Evolutionary conservation across 2,329 filamentous ascomycete species (phyloP).

Genomic region (Clarireedia homoeocarpa): DNA sequence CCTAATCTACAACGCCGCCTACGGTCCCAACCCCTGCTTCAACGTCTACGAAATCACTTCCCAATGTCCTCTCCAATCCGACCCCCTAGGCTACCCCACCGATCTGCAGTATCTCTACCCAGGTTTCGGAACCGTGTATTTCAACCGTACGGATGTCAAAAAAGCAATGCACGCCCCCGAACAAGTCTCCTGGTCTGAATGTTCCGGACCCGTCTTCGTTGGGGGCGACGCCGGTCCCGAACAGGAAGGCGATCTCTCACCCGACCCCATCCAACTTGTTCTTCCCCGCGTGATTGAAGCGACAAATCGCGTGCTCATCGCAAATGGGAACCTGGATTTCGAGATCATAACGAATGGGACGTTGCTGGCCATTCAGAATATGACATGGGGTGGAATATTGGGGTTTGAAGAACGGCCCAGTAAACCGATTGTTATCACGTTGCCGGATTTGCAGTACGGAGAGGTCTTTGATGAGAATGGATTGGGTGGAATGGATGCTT

Average conservation of each 20-base stretch:
- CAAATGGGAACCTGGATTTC: too few species aligned
- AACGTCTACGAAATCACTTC: constrained; percentile 40
- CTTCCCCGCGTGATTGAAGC: too few species aligned
- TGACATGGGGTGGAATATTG: constrained; percentile 43
- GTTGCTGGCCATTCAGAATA: constrained; percentile 43
- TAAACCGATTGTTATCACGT: constrained; percentile 17
- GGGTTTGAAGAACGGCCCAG: constrained; percentile 37
- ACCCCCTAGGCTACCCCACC: constrained; percentile 30
- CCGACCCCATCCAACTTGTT: too few species aligned
- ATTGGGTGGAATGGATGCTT: constrained; percentile 44
- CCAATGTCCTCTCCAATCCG: constrained; percentile 36
- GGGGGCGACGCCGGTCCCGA: too few species aligned
- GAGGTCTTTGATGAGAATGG: constrained; percentile 12
- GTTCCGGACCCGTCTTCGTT: too few species aligned
- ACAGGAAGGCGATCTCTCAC: too few species aligned
- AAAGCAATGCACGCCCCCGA: too few species aligned
- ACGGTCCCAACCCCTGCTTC: constrained; percentile 40
- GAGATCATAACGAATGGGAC: constrained; percentile 31
- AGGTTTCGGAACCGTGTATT: constrained; percentile 3
- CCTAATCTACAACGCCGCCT: constrained; percentile 11
- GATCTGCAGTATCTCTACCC: constrained; percentile 31
- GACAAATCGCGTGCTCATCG: too few species aligned
- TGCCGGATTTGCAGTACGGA: constrained; percentile 19
- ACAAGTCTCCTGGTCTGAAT: too few species aligned
- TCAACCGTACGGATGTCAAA: too few species aligned